These are phyloP conservation scores for Penicillium palitans DNA, from an alignment of 2,329 filamentous ascomycete genomes.

Conservation along the genomic window DNA sequence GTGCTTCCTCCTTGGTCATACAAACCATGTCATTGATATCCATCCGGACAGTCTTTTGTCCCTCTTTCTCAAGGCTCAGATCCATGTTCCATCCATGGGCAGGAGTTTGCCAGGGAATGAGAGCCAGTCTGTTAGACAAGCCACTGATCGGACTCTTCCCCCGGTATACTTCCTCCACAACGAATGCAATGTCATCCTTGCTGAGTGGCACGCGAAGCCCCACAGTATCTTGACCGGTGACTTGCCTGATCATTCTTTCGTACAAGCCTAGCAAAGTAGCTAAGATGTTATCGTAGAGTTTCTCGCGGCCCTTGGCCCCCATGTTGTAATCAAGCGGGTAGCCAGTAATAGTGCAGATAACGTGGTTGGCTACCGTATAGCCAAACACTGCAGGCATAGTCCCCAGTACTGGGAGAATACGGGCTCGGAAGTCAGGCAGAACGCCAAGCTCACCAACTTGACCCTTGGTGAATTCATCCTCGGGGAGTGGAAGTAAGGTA, in stretches of 20 bases:
- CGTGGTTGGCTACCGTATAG: constrained; percentile 85
- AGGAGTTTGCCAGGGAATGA: constrained; percentile 79
- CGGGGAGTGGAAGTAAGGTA: constrained; percentile 77
- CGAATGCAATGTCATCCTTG: constrained; percentile 77
- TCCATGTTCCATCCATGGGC: constrained; percentile 61
- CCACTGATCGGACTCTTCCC: constrained; percentile 82
- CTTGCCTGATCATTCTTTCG: constrained; percentile 67
- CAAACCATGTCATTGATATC: constrained; percentile 72
- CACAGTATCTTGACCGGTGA: constrained; percentile 54
- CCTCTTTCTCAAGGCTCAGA: constrained; percentile 57
- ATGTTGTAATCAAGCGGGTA: constrained; percentile 82
- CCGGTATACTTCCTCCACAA: constrained; percentile 84
- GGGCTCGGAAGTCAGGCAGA: constrained; percentile 85
- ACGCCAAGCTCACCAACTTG: constrained; percentile 82
- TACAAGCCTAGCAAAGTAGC: constrained; percentile 74
- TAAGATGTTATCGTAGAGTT: constrained; percentile 86
- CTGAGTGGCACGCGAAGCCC: constrained; percentile 80
- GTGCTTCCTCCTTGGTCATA: constrained; percentile 90
- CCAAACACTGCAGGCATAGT: constrained; percentile 98
- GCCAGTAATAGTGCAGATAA: constrained; percentile 76
- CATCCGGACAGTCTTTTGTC: constrained; percentile 75
- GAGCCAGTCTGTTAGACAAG: constrained; percentile 71
- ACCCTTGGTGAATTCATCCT: constrained; percentile 86
- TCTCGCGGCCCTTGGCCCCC: constrained; percentile 77
- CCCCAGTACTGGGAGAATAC: constrained; percentile 91